Evolutionary conservation across 2,329 filamentous ascomycete species (phyloP), one percentile per base, ranked within the genome.

Genomic region (Neonectria punicea): DNA sequence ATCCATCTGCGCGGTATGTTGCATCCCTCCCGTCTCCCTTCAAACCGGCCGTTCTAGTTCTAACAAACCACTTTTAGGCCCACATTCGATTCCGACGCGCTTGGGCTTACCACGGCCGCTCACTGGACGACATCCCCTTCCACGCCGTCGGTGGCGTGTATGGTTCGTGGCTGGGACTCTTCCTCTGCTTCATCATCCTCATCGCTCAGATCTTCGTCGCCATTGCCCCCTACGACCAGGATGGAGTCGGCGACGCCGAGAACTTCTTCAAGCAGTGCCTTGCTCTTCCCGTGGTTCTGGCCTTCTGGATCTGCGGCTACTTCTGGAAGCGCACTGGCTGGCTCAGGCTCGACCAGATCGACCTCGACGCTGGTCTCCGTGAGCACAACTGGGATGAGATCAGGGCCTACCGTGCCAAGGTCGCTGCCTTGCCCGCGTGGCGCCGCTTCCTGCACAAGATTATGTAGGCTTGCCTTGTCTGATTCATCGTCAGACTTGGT

Each of bases 71-170:
- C 3, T 1, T 0, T 1, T 5, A 74, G 72, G 44, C 63, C 1
- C 89, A 91, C 72, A 89, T 91, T 70, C 88, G 89, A n/a, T 91
- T 90, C 84, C 88, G 89, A 41, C 68, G 73, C 5, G 89, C 88
- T 0, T 91, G 89, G 89, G 77, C 75, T 22, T 74, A 78, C 16
- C 83, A 90, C 61, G 88, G 88, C 25, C 87, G 86, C 71, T 83
- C 81, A 2, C 75, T 90, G 4, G 87, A 90, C n/a, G 88, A 90
- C 73, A 85, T 93, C 4, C 87, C 90, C 1, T 93, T 90, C 81
- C 78, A 79, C 43, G 87, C 89, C 18, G 79, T 84, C 53, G 83
- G 86, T 51, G 90, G 90, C 61, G 81, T 91, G 8, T 80, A 76
- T 2, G 90, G 90, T 20, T 91, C 89, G 0, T 92, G 82, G 77